Evolutionary conservation across 352 stramenopile species (phyloP).

Genomic region (Phytophthora cryptogea): DNA sequence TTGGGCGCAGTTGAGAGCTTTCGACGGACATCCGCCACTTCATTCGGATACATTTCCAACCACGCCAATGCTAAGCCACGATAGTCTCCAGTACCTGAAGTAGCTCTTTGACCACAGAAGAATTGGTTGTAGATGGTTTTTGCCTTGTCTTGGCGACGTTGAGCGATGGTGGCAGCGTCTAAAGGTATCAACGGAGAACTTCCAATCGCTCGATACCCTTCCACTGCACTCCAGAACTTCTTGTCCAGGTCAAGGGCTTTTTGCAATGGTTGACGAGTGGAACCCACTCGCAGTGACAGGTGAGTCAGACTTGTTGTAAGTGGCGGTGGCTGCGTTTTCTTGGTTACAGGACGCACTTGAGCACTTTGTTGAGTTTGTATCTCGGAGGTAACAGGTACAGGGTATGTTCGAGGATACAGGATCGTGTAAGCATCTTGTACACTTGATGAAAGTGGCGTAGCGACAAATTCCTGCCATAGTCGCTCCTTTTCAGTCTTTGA

Average conservation of each 20-base stretch:
- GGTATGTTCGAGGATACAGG: constrained; percentile 59
- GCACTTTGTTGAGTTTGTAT: not conserved
- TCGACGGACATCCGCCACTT: constrained; percentile 38
- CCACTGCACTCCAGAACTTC: constrained; percentile 72
- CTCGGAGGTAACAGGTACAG: not conserved
- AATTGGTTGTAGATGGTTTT: constrained; percentile 57
- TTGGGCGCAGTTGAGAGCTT: constrained; percentile 34
- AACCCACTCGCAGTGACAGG: constrained; percentile 11
- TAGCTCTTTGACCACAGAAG: constrained; percentile 20
- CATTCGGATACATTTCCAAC: constrained; percentile 57
- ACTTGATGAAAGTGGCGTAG: constrained; percentile 34
- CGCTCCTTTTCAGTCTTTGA: constrained; percentile 42
- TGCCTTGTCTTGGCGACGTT: constrained; percentile 46
- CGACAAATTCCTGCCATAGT: constrained; percentile 54
- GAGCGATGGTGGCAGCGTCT: constrained; percentile 36
- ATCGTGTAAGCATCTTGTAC: constrained; percentile 66
- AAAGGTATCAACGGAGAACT: constrained; percentile 38
- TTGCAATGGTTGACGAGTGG: constrained; percentile 13
- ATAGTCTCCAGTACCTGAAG: not conserved
- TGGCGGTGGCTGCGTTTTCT: not conserved
- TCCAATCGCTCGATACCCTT: constrained; percentile 59
- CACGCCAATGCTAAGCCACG: constrained; percentile 36
- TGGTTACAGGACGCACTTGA: not conserved
- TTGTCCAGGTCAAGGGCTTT: constrained; percentile 37
- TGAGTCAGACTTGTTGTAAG: not conserved